Evolutionary conservation across 2,329 filamentous ascomycete genomes (phyloP).

Genomic region (Lithohypha guttulata): DNA sequence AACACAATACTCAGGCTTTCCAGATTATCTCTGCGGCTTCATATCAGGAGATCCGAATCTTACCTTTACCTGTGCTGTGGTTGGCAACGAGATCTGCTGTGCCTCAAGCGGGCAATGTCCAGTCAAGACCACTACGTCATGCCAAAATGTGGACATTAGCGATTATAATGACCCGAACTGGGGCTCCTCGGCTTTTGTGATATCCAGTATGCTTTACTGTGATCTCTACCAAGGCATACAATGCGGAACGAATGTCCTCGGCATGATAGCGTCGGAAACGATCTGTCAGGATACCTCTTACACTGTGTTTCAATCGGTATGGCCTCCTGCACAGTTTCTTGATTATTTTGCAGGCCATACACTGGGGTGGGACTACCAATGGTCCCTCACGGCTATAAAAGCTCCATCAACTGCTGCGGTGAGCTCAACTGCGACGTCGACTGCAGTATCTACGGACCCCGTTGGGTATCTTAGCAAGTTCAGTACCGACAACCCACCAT

Average conservation of each 20-base stretch:
- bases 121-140: neutral
- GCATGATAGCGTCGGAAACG: neutral
- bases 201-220: conserved; percentile 1
- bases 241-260: neutral
- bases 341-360: neutral
- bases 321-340: neutral
- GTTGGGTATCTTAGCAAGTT: neutral
- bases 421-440: neutral
- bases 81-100: neutral
- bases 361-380: neutral
- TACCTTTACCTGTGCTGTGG: neutral
- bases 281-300: neutral
- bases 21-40: neutral
- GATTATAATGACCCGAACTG: neutral
- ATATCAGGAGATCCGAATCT: neutral
- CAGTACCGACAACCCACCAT: neutral
- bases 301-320: neutral
- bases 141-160: neutral
- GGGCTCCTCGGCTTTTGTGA: neutral
- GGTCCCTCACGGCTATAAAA: neutral
- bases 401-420: neutral
- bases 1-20: neutral
- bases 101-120: neutral
- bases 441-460: neutral
- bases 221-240: neutral